Evolutionary conservation across 768 basidiomycete genomes (phyloP), one percentile per base, ranked within the genome.

Genomic region (Phaeolepiota aurea): DNA sequence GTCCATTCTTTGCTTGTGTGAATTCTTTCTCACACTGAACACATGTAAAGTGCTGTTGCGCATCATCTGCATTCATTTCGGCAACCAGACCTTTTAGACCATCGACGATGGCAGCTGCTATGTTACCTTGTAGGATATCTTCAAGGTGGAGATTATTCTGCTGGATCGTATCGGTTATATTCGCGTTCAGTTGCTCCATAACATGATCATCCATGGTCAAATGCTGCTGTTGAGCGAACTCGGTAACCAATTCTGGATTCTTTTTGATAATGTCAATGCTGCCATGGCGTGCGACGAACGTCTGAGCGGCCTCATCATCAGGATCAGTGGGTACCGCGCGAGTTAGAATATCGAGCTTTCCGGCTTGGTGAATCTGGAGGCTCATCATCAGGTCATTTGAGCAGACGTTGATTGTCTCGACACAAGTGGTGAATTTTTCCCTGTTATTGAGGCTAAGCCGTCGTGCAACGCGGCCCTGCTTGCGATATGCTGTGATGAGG

Each of bases 11-110:
- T 5, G 58, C 62, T 16, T 56, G 49, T 2, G 55, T 58, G 38
- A 60, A 66, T n/a, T 57, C 55, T 31, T 56, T 54, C 19, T 65
- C 58, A 50, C 66, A 68, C 40, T 66, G 65, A 2, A 68, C 54
- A 41, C 66, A 68, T 2, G 46, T 49, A 45, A 65, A 62, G 18
- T 51, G 54, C 40, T 66, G 66, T 43, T 66, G 62, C 12, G 60
- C 55, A 41, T 66, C 63, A 4, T 52, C 49, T 1, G 56, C 53
- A 40, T 52, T 53, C 43, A 66, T 52, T 37, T 64, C 57, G 13
- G 58, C 47, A 3, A 60, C 63, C 15, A 68, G 47, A 5, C 51
- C 57, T 45, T 59, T 63, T 37, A 68, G 44, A 9, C 66, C 61
- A 38, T 64, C 60, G 18, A 58, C 45, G 35, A 68, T 55, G 12